Conservation (phyloP, 2,329 filamentous ascomycete species). For the Trichoderma sp. region DNA sequence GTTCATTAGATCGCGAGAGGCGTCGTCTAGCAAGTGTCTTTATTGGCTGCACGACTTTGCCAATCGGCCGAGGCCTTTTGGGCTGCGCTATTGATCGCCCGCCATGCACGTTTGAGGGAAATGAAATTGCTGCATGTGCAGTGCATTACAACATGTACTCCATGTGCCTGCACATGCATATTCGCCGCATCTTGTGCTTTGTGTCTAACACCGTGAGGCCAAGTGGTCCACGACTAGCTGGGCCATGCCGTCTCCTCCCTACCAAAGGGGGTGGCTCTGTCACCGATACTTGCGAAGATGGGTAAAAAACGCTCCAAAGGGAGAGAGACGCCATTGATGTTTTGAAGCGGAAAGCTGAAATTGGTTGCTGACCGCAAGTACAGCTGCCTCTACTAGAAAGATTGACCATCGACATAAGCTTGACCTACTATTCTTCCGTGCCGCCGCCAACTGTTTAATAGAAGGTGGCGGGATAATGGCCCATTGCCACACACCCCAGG, state of each 20-base stretch:
- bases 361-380: neutral
- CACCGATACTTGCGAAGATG: neutral
- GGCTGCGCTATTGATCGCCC: slow-evolving; percentile 15
- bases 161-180: neutral
- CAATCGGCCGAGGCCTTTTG: slow-evolving; percentile 16
- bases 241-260: neutral
- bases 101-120: slow-evolving; percentile 16
- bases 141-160: neutral
- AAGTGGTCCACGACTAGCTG: neutral
- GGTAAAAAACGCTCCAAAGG: neutral
- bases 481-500: neutral
- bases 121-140: slow-evolving; percentile 18
- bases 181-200: neutral
- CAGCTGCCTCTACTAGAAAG: neutral
- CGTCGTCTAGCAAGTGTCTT: neutral
- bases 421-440: neutral
- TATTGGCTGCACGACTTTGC: slow-evolving; percentile 8
- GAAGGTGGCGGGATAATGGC: neutral
- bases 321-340: neutral
- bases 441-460: neutral
- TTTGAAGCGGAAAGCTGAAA: neutral
- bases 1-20: neutral
- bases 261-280: neutral
- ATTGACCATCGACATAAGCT: neutral
- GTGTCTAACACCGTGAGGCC: neutral